Evolutionary conservation across 331 rosid genomes (phyloP), one percentile per base, ranked within the genome.

Genomic region (Malus hybrid): DNA sequence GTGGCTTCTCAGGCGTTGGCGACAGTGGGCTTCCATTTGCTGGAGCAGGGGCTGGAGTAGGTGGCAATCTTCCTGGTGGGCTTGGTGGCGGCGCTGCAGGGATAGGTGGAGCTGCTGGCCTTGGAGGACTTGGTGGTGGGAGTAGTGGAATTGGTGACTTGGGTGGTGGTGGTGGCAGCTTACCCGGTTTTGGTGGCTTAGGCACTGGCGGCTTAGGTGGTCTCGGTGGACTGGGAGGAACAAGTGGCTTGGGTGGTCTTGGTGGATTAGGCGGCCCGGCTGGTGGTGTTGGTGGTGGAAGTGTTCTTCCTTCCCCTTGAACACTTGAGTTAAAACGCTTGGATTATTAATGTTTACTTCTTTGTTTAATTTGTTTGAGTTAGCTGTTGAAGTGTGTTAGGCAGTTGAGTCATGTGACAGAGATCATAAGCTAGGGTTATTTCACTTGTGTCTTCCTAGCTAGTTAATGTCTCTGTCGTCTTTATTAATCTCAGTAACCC

Each of bases 1-100:
- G 88, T 3, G 88, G 90, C 33, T 77, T 52, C 77, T 74, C 86
- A 5, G 88, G 90, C n/a, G 5, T 87, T 2, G 90, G 90, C 5
- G 6, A 15, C 66, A 76, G 77, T 27, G 90, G 90, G 13, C 85
- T 81, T 2, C 90, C 88, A 0, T 84, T 74, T 4, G 88, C 81
- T 7, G 90, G 89, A 29, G 64, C 69, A 0, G 85, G 83, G 1
- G 87, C 77, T 6, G 80, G 73, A 28, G 54, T 71, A 5, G 87
- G 80, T 1, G 81, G 81, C 4, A 60, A 14, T 1, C 52, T 64
- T 13, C 81, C 81, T 4, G 76, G 67, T 4, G 84, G 77, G 4
- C 62, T 62, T 6, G 82, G 80, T 4, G 85, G 78, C 10, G 70
- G 68, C 0, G n/a, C 56, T 16, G 72, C 11, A 12, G 79, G 79